Evolutionary conservation across 2,329 filamentous ascomycete species (phyloP), one percentile per base, ranked within the genome.

Genomic region (Aspergillus texensis): DNA sequence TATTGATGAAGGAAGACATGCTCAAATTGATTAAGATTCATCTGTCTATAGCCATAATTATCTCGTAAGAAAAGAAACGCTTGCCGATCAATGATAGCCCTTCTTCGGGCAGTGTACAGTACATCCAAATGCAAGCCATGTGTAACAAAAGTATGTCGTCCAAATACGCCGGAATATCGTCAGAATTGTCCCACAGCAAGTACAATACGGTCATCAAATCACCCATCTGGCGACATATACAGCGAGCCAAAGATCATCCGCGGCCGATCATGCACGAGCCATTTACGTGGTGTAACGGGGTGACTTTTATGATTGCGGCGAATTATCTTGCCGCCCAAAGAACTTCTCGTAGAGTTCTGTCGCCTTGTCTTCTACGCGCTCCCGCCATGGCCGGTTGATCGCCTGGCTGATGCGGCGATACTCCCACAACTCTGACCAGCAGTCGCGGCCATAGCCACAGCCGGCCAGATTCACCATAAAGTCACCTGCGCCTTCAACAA

Each of bases 391-490:
- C 58, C 93, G 88, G 82, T 97, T 97, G 66, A 97, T 85, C 79
- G 89, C 89, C 77, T 96, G 94, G 82, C 93, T 96, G 74, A 96
- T 85, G 77, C 97, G 89, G 58, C 94, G 91, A 81, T 93, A 99
- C 77, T 91, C 90, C 81, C 97, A 97, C 89, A 99, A 97, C 80
- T 99, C 95, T 43, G 90, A 90, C 94, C 94, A 98, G 78, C 95
- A 99, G 80, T 99, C 94, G 57, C 95, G 88, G 4, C 94, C 94
- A 91, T 92, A 98, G 78, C 97, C 91, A 77, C 95, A 99, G 4
- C 95, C 95, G 6, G 95, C 95, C 94, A 99, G 98, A 78, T 97
- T 99, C 72, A 99, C 94, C 54, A 98, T 71, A 74, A 99, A 97
- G 77, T 99, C 95, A 32, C 92, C 88, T 64, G 96, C 93, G 48